Evolutionary conservation across 257 asterid genomes (phyloP).

Genomic region (Lavandula angustifolia): DNA sequence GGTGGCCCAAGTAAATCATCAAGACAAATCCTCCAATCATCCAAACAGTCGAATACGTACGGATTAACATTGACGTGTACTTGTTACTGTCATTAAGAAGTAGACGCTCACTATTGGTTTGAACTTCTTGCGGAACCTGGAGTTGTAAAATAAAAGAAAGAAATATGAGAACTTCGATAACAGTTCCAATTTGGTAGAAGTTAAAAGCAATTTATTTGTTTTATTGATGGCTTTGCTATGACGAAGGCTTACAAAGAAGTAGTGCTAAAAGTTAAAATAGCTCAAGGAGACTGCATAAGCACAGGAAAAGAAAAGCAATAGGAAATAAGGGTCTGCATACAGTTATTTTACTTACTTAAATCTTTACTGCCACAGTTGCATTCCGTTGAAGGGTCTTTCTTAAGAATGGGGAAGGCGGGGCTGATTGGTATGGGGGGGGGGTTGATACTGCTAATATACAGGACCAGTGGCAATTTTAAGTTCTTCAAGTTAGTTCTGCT

Average conservation of each 20-base stretch:
- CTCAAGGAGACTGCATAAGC: background rate
- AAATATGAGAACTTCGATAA: constrained; percentile 24
- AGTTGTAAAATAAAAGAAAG: constrained; percentile 26
- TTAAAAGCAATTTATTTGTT: background rate
- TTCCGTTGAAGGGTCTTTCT: background rate
- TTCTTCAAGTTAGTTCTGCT: constrained; percentile 14
- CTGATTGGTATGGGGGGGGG: background rate
- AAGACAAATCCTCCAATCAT: constrained; percentile 92
- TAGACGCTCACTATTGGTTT: constrained; percentile 56
- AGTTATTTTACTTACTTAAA: constrained; percentile 10
- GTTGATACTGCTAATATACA: background rate
- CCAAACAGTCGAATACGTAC: constrained; percentile 84
- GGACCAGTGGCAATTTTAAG: background rate
- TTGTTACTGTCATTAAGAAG: constrained; percentile 81
- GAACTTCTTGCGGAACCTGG: constrained; percentile 71
- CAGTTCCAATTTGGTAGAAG: background rate
- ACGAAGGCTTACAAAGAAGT: no score
- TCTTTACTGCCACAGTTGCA: constrained; percentile 1
- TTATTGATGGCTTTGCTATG: no score
- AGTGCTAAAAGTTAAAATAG: constrained; percentile 10
- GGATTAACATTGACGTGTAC: constrained; percentile 90
- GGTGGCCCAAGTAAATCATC: constrained; percentile 91
- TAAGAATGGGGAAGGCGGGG: background rate
- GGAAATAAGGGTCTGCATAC: background rate
- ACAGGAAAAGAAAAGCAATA: constrained; percentile 2